phyloP scores from a whole-genome alignment of 2,329 filamentous ascomycete genomes.

The Diaporthe nobilis region DNA sequence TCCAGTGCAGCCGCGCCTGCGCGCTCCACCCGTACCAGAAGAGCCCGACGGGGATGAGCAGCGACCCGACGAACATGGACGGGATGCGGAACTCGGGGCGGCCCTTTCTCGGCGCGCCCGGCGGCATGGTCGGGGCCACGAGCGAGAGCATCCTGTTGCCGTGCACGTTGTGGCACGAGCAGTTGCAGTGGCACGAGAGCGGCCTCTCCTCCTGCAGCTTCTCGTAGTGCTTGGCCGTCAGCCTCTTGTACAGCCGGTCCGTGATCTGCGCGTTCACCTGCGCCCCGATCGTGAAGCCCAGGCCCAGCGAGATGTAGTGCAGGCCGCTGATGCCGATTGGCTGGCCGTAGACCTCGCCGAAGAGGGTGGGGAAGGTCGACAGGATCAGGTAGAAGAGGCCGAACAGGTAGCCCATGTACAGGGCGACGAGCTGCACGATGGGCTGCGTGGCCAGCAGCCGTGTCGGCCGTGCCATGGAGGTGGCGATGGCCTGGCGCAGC shows the following conservation, averaged over 20 bases:
- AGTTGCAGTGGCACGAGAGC: background rate
- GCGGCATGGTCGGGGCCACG: background rate
- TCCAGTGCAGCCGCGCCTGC: slow-evolving; percentile 60
- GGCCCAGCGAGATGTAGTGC: slow-evolving; percentile 54
- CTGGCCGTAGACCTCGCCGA: slow-evolving; percentile 54
- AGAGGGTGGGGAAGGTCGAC: slow-evolving; percentile 63
- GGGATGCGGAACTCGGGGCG: slow-evolving; percentile 63
- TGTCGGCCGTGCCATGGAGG: slow-evolving; percentile 20
- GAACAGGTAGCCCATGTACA: slow-evolving; percentile 64
- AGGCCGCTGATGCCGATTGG: slow-evolving; percentile 51
- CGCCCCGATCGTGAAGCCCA: slow-evolving; percentile 54
- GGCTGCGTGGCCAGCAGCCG: slow-evolving; percentile 65
- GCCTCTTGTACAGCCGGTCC: slow-evolving; percentile 59
- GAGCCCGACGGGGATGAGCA: slow-evolving; percentile 59
- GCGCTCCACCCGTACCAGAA: slow-evolving; percentile 62
- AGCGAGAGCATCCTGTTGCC: background rate
- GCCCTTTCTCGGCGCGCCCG: slow-evolving; percentile 38
- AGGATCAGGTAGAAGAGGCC: slow-evolving; percentile 69
- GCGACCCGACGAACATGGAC: slow-evolving; percentile 65
- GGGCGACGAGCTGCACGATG: slow-evolving; percentile 64
- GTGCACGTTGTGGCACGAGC: background rate
- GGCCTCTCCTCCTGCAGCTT: background rate
- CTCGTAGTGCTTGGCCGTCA: slow-evolving; percentile 56
- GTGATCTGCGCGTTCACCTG: slow-evolving; percentile 58
- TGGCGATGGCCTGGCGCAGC: slow-evolving; percentile 41